A percentile compares a stretch with the other conserved stretches of the same genome.
phyloP scores from a whole-genome alignment of 805 yeast genomes.

The Starmerella geochares region DNA sequence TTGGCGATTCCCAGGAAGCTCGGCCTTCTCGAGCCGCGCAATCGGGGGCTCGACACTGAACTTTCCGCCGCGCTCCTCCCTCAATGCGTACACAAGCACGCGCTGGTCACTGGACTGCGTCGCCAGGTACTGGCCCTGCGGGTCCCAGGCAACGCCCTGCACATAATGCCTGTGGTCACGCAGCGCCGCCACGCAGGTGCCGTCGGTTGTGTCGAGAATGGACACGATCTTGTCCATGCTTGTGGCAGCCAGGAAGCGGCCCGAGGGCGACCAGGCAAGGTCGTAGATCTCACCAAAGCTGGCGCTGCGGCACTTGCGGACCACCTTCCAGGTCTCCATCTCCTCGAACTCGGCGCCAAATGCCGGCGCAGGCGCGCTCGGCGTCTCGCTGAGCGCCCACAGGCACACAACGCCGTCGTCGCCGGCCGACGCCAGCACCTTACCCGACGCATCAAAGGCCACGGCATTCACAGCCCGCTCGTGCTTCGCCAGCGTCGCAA shows the following conservation, averaged over 20 bases:
- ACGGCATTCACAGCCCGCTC: constrained; percentile 92
- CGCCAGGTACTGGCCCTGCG: constrained; percentile 60
- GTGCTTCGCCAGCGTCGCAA: constrained; percentile 75
- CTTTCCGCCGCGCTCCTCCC: neutral
- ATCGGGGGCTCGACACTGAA: constrained; percentile 1
- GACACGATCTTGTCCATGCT: constrained; percentile 82
- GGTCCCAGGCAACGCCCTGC: constrained; percentile 97
- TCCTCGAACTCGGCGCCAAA: constrained; percentile 45
- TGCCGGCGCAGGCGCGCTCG: constrained; percentile 29
- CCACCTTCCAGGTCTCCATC: constrained; percentile 64
- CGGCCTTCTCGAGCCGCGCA: constrained; percentile 8
- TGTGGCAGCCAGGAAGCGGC: constrained; percentile 67
- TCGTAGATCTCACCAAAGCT: constrained; percentile 77
- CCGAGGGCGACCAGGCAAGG: constrained; percentile 84
- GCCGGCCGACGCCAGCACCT: constrained; percentile 74
- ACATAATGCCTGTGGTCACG: constrained; percentile 79
- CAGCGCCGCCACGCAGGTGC: constrained; percentile 47
- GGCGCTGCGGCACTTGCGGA: constrained; percentile 36
- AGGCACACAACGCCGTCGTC: constrained; percentile 85
- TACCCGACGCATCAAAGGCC: constrained; percentile 64
- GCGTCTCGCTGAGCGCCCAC: constrained; percentile 46
- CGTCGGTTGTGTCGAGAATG: constrained; percentile 49
- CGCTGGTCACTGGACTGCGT: constrained; percentile 87
- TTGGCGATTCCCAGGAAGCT: constrained; percentile 4
- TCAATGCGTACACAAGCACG: constrained; percentile 54